Evolutionary conservation across 805 yeast species (phyloP).

Genomic region (Candida nonsorbophila): DNA sequence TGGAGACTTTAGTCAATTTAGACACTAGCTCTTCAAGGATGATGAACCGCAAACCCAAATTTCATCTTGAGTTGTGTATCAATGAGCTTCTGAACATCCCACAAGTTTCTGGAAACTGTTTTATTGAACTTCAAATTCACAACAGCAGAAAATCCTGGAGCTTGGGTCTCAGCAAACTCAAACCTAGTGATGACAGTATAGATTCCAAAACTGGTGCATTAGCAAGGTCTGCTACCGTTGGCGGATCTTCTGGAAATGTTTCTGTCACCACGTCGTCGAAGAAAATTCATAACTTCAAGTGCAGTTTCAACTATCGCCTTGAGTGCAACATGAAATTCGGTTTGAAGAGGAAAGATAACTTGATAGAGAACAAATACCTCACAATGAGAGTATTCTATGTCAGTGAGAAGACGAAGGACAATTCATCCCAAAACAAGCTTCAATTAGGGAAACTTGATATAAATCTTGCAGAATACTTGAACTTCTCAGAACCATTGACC

Average conservation of each 20-base stretch:
- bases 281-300: slow-evolving; percentile 34
- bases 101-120: slow-evolving; percentile 64
- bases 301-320: slow-evolving; percentile 30
- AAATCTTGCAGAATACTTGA: slow-evolving; percentile 68
- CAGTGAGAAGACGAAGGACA: slow-evolving; percentile 16
- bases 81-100: slow-evolving; percentile 82
- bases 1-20: too few species aligned
- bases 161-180: slow-evolving; percentile 1
- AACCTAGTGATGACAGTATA: slow-evolving; percentile 1
- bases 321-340: slow-evolving; percentile 35
- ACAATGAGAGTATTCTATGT: slow-evolving; percentile 31
- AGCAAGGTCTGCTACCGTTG: slow-evolving; percentile 2
- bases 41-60: slow-evolving; percentile 63
- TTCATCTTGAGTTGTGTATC: slow-evolving; percentile 52
- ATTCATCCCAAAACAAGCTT: slow-evolving; percentile 2
- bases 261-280: slow-evolving; percentile 23
- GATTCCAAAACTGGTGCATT: neutral
- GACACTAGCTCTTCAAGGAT: too few species aligned
- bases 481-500: slow-evolving; percentile 45
- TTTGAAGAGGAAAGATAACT: slow-evolving; percentile 30
- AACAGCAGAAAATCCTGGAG: slow-evolving; percentile 32
- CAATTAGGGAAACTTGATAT: slow-evolving; percentile 60
- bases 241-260: slow-evolving; percentile 15
- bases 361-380: slow-evolving; percentile 40
- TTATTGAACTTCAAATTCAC: slow-evolving; percentile 55